A percentile compares a stretch with the other conserved stretches of the same genome.
phyloP scores from a whole-genome alignment of 495 filamentous ascomycete species.

The Bathelium albidoporum region DNA sequence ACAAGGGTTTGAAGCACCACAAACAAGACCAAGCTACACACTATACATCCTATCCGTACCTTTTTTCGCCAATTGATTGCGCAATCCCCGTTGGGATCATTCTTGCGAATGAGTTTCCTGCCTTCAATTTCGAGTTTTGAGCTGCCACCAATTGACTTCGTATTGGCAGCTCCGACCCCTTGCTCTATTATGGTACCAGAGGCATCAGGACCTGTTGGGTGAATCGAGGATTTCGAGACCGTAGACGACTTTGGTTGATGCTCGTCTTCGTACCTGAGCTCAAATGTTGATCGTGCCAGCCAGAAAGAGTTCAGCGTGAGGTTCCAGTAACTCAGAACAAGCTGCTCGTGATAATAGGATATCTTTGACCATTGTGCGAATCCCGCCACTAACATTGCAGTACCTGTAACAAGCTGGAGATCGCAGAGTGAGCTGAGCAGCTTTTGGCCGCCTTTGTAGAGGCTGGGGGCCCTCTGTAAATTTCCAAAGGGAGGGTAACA shows the following conservation, averaged over 20 bases:
- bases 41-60: background rate
- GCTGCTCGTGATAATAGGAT: background rate
- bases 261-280: background rate
- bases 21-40: background rate
- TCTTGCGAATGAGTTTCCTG: background rate
- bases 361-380: background rate
- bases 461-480: background rate
- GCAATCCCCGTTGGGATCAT: background rate
- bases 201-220: no score
- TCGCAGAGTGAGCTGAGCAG: background rate
- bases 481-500: background rate
- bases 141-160: background rate
- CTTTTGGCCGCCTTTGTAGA: background rate
- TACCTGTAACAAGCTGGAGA: slow-evolving; percentile 1
- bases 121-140: background rate
- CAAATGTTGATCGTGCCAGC: background rate
- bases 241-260: background rate
- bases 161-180: no score
- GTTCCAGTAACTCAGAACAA: background rate
- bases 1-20: background rate
- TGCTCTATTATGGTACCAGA: no score
- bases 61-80: background rate
- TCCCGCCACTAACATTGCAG: slow-evolving; percentile 1
- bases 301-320: slow-evolving; percentile 7
- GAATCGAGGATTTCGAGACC: background rate